Conservation (phyloP, 2,329 filamentous ascomycete genomes). For the Penicillium palitans region DNA sequence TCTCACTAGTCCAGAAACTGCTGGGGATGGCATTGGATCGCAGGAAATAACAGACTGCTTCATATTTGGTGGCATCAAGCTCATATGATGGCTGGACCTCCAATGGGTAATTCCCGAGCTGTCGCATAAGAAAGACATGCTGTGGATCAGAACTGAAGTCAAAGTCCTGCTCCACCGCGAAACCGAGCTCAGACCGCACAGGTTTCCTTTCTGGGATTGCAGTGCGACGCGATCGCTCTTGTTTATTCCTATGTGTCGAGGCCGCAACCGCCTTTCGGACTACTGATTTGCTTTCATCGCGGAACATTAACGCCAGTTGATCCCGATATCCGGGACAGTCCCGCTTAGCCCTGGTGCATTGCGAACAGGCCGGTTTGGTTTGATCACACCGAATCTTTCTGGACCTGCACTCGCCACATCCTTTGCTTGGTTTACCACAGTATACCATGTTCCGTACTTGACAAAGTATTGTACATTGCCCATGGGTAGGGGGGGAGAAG, state of each 20-base stretch:
- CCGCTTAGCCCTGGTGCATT: constrained; percentile 61
- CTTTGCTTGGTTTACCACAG: constrained; percentile 48
- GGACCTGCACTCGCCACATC: constrained; percentile 45
- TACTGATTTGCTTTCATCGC: constrained; percentile 65
- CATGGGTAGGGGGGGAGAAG: not conserved
- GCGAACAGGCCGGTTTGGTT: constrained; percentile 60
- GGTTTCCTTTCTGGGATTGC: constrained; percentile 29
- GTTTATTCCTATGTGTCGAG: constrained; percentile 21
- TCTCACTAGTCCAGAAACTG: constrained; percentile 27
- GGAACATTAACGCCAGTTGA: constrained; percentile 65
- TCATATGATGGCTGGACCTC: constrained; percentile 28
- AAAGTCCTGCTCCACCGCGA: constrained; percentile 13
- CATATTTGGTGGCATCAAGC: constrained; percentile 28
- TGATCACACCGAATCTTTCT: constrained; percentile 59
- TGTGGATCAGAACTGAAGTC: constrained; percentile 25
- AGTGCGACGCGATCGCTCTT: constrained; percentile 23
- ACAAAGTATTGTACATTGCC: not conserved
- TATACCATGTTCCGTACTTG: constrained; percentile 38
- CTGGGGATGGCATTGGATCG: constrained; percentile 37
- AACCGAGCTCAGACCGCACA: constrained; percentile 6
- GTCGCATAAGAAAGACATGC: constrained; percentile 16
- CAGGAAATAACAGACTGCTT: constrained; percentile 41
- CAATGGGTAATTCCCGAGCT: constrained; percentile 18
- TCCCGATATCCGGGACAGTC: constrained; percentile 65
- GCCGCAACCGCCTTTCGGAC: constrained; percentile 55